A percentile compares a stretch with the other conserved stretches of the same genome.
Conservation (phyloP, 2,329 filamentous ascomycete species). For the Purpureocillium lavendulum region DNA sequence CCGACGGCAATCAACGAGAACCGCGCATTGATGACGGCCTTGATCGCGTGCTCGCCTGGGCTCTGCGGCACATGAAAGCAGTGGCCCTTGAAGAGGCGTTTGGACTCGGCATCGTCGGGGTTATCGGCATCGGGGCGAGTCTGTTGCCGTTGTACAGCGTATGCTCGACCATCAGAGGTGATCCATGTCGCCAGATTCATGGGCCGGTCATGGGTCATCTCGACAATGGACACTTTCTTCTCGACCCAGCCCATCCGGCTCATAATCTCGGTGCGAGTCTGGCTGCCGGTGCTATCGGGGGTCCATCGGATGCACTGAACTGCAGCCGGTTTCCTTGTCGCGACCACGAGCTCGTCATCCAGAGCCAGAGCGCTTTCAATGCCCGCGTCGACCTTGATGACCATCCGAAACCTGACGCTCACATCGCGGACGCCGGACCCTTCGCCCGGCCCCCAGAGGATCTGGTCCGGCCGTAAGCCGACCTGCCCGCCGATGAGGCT, state of each 20-base stretch:
- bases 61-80: slow-evolving; percentile 74
- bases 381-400: slow-evolving; percentile 94
- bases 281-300: slow-evolving; percentile 69
- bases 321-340: slow-evolving; percentile 85
- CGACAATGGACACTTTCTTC: slow-evolving; percentile 65
- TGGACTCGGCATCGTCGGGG: slow-evolving; percentile 38
- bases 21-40: slow-evolving; percentile 81
- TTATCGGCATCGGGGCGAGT: slow-evolving; percentile 28
- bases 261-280: slow-evolving; percentile 85
- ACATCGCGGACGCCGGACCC: slow-evolving; percentile 76
- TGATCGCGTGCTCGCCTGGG: slow-evolving; percentile 53
- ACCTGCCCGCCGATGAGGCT: slow-evolving; percentile 51
- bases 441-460: slow-evolving; percentile 71
- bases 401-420: slow-evolving; percentile 89
- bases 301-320: slow-evolving; percentile 96
- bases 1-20: slow-evolving; percentile 91
- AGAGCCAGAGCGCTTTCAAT: slow-evolving; percentile 82
- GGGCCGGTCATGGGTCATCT: slow-evolving; percentile 89
- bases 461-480: slow-evolving; percentile 48
- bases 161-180: slow-evolving; percentile 77
- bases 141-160: slow-evolving; percentile 73
- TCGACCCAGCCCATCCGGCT: slow-evolving; percentile 80
- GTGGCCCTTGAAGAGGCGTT: slow-evolving; percentile 77
- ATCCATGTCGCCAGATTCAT: slow-evolving; percentile 97
- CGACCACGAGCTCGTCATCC: slow-evolving; percentile 87